Conservation (phyloP, 768 basidiomycete genomes). For the Naganishia kalamii region DNA sequence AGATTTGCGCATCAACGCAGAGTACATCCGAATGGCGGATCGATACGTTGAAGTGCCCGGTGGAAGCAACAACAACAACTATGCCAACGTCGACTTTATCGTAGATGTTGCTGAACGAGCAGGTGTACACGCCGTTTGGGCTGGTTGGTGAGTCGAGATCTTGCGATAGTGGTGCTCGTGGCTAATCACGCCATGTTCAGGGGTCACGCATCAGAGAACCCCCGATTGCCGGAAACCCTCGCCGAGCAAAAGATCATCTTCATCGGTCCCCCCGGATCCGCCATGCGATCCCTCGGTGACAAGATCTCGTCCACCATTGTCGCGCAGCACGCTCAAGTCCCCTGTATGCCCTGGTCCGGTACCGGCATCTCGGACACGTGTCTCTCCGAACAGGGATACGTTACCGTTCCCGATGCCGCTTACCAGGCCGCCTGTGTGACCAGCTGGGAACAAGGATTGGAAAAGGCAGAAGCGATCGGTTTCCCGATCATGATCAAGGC, state of each 20-base stretch:
- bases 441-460: slow-evolving; percentile 76
- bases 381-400: slow-evolving; percentile 77
- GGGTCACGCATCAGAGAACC: slow-evolving; percentile 98
- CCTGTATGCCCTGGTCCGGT: slow-evolving; percentile 99
- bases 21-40: slow-evolving; percentile 99
- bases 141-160: slow-evolving; percentile 66
- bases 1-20: slow-evolving; percentile 89
- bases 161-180: neutral
- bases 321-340: slow-evolving; percentile 90
- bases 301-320: slow-evolving; percentile 99
- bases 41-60: slow-evolving; percentile 98
- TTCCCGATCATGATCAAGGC: slow-evolving; percentile 99
- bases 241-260: slow-evolving; percentile 93
- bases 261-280: slow-evolving; percentile 96
- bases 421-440: slow-evolving; percentile 84
- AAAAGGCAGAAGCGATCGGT: slow-evolving; percentile 77
- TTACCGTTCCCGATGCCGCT: slow-evolving; percentile 85
- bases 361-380: slow-evolving; percentile 82
- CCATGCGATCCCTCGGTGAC: slow-evolving; percentile 98
- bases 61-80: slow-evolving; percentile 98
- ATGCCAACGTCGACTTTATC: slow-evolving; percentile 98
- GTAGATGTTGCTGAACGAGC: slow-evolving; percentile 95
- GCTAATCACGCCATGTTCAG: slow-evolving; percentile 31
- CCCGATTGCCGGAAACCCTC: slow-evolving; percentile 86
- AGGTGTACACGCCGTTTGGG: slow-evolving; percentile 98